phyloP scores from a whole-genome alignment of 75 land plant species.

The Cryptomeria japonica region DNA sequence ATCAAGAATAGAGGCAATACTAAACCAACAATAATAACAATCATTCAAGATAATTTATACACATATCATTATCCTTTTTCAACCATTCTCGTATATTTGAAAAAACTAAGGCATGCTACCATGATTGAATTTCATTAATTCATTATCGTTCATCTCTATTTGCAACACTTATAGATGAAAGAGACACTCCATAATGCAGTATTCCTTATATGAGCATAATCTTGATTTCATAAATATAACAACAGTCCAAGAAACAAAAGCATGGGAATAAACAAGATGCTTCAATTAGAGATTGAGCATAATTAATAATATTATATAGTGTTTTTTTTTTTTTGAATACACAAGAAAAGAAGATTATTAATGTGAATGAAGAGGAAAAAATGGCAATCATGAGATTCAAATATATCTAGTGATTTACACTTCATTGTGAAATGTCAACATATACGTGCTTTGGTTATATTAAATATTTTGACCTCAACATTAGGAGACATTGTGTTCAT shows the following conservation, averaged over 20 bases:
- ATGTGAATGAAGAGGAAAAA: not conserved
- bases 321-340: not conserved
- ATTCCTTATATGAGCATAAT: not conserved
- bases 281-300: not conserved
- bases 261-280: not conserved
- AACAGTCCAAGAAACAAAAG: not conserved
- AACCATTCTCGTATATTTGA: not conserved
- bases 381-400: not conserved
- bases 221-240: not conserved
- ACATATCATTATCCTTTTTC: no score
- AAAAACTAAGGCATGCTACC: not conserved
- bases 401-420: not conserved
- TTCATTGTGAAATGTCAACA: slow-evolving; percentile 8
- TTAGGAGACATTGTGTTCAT: not conserved
- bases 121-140: not conserved
- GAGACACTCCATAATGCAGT: not conserved
- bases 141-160: not conserved
- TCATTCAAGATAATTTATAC: no score
- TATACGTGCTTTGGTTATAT: not conserved
- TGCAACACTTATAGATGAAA: not conserved
- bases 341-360: not conserved
- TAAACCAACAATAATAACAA: no score
- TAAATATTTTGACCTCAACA: not conserved
- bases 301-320: not conserved
- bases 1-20: no score